phyloP scores from a whole-genome alignment of 140 eudicot genomes.

The Artemisia princeps region DNA sequence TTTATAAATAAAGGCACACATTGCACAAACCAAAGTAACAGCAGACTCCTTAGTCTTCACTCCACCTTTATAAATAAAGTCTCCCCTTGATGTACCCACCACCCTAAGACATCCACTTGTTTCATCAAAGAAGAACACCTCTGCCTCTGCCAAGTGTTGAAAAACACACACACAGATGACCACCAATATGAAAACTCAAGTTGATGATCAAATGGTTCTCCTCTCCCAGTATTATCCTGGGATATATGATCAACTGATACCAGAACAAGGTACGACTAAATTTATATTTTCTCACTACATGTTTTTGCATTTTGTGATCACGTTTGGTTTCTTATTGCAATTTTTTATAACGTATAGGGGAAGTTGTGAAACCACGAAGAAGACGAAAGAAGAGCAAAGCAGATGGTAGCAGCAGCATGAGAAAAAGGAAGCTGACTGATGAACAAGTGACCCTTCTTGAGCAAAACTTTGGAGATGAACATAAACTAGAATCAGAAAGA shows the following conservation, averaged over 20 bases:
- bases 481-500: constrained; percentile 82
- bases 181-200: constrained; percentile 32
- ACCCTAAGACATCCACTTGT: constrained; percentile 36
- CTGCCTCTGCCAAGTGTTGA: constrained; percentile 33
- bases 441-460: constrained; percentile 67
- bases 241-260: constrained; percentile 47
- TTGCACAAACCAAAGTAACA: constrained; percentile 28
- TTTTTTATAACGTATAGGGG: constrained; percentile 21
- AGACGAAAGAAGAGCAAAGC: constrained; percentile 59
- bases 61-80: constrained; percentile 42
- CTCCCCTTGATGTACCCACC: constrained; percentile 25
- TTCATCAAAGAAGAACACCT: constrained; percentile 32
- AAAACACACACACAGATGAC: constrained; percentile 26
- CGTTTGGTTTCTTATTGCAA: constrained; percentile 15
- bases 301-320: constrained; percentile 16
- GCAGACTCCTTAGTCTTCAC: constrained; percentile 33
- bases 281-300: background rate
- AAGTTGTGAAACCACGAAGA: constrained; percentile 52
- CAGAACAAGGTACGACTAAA: constrained; percentile 48
- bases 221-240: constrained; percentile 71
- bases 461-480: constrained; percentile 59
- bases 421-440: constrained; percentile 77
- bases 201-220: constrained; percentile 61
- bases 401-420: constrained; percentile 33
- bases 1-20: constrained; percentile 37